Base-by-base conservation (phyloP, 1,139 yeast species). In the Taiozyma sp. region DNA sequence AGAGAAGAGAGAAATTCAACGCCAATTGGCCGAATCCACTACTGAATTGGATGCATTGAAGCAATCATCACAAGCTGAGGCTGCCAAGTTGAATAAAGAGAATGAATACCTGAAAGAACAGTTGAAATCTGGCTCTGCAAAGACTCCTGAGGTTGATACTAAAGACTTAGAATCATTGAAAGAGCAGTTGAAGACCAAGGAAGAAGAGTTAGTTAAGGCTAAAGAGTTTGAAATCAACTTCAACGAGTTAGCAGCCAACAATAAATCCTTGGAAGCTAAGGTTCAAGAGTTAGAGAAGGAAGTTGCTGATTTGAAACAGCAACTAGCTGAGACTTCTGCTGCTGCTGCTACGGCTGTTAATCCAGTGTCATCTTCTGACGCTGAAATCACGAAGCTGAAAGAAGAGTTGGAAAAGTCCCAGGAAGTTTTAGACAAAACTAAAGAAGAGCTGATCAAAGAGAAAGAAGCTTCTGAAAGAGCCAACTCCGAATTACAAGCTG, bases 161-260 rank as follows among this genome's bases (percentile, higher is more conserved):
- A 47, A 53, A 29, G 46, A 68, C 47, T 62, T 71, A 35, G 62
- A 57, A 13, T 49, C 56, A 9, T 61, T 75, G 50, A 67, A 67
- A 46, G 46, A 47, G 26, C 46, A 57, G 43, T 42, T 62, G 29
- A 41, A 49, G 11, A 51, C 55, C n/a, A 52, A 56, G 16, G 53
- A 56, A 16, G 46, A 49, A 14, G 59, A 58, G 10, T 48, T 61
- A 9, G 67, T 50, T 53, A 58, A 53, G 49, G 54, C 47, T 9
- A 54, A 55, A 39, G 71, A 67, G 46, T 62, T 66, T 24, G 63
- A 65, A 48, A 59, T 57, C 6, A 64, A 68, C 56, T 60, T 64
- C 24, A 55, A 56, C 10, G 56, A 53, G 22, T 16, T 55, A 2
- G 24, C 22, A 7, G 8, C 43, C 3, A 3, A 24, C 22, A 59